phyloP scores from a whole-genome alignment of 2,329 filamentous ascomycete species.

The Cryphonectria radicalis region DNA sequence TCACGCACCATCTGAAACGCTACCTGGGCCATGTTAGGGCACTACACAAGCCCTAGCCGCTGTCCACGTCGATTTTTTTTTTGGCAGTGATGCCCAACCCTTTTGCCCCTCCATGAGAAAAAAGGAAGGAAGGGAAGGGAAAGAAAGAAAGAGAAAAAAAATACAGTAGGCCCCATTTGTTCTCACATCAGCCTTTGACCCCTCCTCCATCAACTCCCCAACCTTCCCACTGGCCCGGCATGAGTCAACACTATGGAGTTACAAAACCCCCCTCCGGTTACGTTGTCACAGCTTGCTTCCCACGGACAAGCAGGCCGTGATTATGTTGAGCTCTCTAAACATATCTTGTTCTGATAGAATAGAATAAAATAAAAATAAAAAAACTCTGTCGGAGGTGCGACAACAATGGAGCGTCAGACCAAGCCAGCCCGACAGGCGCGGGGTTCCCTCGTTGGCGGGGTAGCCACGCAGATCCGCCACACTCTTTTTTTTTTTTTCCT shows the following conservation, averaged over 20 bases:
- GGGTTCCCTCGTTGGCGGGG: constrained; percentile 12
- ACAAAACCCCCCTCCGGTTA: too few relatives aligned
- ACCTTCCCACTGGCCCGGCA: constrained; percentile 61
- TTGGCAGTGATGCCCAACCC: constrained; percentile 28
- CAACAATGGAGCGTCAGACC: too few relatives aligned
- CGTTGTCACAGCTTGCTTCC: not conserved
- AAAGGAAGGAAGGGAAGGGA: too few relatives aligned
- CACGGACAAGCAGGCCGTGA: not conserved
- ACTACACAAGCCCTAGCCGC: constrained; percentile 15
- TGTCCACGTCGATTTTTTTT: constrained; percentile 24
- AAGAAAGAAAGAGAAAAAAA: constrained; percentile 11
- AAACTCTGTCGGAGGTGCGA: not conserved
- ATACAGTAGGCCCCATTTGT: constrained; percentile 50
- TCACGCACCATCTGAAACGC: constrained; percentile 17
- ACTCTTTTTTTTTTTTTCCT: not conserved
- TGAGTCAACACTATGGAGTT: constrained; percentile 13
- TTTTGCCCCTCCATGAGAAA: constrained; percentile 26
- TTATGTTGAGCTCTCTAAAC: not conserved
- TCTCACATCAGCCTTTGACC: constrained; percentile 73
- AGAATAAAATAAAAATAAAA: too few relatives aligned
- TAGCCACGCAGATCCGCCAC: constrained; percentile 8
- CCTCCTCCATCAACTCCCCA: constrained; percentile 53
- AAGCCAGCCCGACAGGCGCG: not conserved
- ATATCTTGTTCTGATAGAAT: not conserved
- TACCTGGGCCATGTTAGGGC: constrained; percentile 21